These are phyloP conservation scores for Musa schizocarpa DNA, from an alignment of 176 grass and related monocot genomes.

Conservation along the genomic window DNA sequence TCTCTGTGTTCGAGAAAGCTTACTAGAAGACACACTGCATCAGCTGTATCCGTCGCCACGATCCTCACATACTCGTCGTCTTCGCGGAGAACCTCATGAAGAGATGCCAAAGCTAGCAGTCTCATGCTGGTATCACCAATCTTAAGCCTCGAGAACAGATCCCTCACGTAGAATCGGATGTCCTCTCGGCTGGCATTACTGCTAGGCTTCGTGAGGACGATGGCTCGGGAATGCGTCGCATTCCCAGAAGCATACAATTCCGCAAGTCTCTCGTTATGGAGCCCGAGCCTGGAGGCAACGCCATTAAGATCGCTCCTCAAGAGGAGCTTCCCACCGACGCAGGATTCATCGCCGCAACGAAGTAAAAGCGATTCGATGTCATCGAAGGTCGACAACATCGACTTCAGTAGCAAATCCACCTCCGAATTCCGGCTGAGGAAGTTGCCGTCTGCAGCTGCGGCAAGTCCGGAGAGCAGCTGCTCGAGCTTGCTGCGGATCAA, in stretches of 20 bases:
- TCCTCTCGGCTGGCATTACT: slow-evolving; percentile 37
- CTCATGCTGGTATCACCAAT: slow-evolving; percentile 34
- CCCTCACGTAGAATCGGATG: slow-evolving; percentile 66
- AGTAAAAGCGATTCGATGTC: neutral
- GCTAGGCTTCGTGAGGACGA: slow-evolving; percentile 43
- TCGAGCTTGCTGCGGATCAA: slow-evolving; percentile 7
- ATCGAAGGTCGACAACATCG: neutral
- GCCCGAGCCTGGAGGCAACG: neutral
- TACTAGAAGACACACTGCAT: slow-evolving; percentile 49
- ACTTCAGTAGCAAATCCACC: neutral
- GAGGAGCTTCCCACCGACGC: slow-evolving; percentile 1
- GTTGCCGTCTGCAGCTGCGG: neutral
- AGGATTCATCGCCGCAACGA: neutral
- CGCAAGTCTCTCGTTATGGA: neutral
- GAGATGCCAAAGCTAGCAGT: slow-evolving; percentile 36
- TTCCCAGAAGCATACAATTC: neutral
- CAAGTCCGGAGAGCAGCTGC: slow-evolving; percentile 4
- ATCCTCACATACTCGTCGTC: slow-evolving; percentile 46
- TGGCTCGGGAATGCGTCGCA: slow-evolving; percentile 22
- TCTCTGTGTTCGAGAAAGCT: slow-evolving; percentile 52
- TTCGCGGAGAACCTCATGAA: slow-evolving; percentile 57
- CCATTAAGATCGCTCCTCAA: slow-evolving; percentile 5
- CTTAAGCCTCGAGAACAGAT: slow-evolving; percentile 70
- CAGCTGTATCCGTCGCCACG: slow-evolving; percentile 40
- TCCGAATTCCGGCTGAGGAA: neutral